Evolutionary conservation across 352 stramenopile species (phyloP).

Genomic region (Globisporangium echinulatum): DNA sequence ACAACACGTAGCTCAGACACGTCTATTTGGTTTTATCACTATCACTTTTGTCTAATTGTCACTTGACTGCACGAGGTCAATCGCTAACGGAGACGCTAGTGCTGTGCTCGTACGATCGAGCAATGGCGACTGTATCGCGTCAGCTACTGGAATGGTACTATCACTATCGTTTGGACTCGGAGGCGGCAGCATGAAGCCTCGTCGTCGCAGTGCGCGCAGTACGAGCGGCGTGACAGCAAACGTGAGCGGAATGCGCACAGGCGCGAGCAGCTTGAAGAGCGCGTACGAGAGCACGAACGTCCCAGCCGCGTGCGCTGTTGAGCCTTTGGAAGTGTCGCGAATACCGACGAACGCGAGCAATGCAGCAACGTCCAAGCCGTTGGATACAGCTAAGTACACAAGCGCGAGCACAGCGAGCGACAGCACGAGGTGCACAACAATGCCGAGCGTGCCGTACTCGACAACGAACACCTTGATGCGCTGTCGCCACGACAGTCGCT

Average conservation of each 20-base stretch:
- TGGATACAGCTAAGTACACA: conserved; percentile 64
- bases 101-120: too few species aligned
- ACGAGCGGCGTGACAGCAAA: conserved; percentile 75
- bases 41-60: too few species aligned
- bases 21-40: too few species aligned
- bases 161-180: not conserved
- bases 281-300: conserved; percentile 77
- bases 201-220: conserved; percentile 48
- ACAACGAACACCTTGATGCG: conserved; percentile 68
- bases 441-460: conserved; percentile 72
- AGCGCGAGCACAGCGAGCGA: conserved; percentile 62
- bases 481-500: conserved; percentile 39
- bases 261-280: conserved; percentile 70
- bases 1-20: too few species aligned
- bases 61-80: too few species aligned
- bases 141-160: too few species aligned
- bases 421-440: conserved; percentile 65
- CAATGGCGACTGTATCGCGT: too few species aligned
- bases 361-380: conserved; percentile 53
- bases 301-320: conserved; percentile 48
- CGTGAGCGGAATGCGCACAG: conserved; percentile 74
- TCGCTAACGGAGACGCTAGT: too few species aligned
- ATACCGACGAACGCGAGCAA: conserved; percentile 44
- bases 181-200: conserved; percentile 62
- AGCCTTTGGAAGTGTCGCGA: conserved; percentile 26